Base-by-base conservation (phyloP, 2,329 filamentous ascomycete species). In the Neurospora crassa region DNA sequence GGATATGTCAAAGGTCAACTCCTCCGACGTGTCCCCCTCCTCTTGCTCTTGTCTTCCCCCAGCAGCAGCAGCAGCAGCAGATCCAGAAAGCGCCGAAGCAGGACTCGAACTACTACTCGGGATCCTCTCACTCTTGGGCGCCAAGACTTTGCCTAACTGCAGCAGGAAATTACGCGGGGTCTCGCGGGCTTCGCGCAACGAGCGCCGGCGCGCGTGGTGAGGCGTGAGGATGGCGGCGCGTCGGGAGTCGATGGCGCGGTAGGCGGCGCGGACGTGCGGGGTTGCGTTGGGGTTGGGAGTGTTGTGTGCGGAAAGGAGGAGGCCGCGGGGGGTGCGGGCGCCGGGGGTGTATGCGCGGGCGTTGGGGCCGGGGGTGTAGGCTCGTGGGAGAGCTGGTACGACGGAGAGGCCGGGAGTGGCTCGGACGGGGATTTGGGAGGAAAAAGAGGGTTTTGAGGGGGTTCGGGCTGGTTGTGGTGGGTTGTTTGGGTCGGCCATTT, bases 231-330 rank as follows among this genome's bases (percentile, higher is more conserved):
- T 81, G 67, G 87, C 87, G 2, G 86, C 85, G 59, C 89, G 85
- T 5, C 88, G 86, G 73, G 86, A 84, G 74, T 89, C 84, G 69
- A 90, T 82, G 41, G 88, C 85, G 67, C 86, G 83, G 68, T 84
- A 85, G 63, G 89, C 89, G 12, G 88, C 88, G 75, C 85, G 86
- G 67, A 86, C 88, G 77, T 91, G 89, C 0, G 89, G 89, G 20
- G 89, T 90, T 8, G 45, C 45, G 1, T 53, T 24, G 70, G 73
- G 4, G 72, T 73, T 3, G 84, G 81, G 14, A 82, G 81, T 78
- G 83, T 82, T 73, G 78, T 79, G 68, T 80, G 85, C 1, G 86
- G 87, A 42, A 12, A 53, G 24, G 82, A 83, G 11, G 84, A 83
- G 53, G 77, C 41, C 81, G 75, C 2, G 81, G 82, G 69, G 80